Conservation (phyloP, 2,329 filamentous ascomycete species). For the Sclerotinia sclerotiorum region DNA sequence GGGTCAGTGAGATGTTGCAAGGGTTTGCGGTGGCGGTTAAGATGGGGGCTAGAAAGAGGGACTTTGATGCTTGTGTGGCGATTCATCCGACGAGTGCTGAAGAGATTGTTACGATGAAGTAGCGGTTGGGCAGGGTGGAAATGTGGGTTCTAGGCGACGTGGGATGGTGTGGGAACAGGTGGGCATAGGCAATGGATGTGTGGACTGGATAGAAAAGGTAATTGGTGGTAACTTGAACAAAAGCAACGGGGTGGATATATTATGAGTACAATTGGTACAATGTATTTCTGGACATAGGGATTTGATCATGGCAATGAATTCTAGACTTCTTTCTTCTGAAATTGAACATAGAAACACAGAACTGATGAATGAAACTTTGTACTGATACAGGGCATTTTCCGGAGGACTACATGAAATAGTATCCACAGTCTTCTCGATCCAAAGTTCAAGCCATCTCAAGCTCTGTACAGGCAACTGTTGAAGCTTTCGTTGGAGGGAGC, state of each 20-base stretch:
- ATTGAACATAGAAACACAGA: not conserved
- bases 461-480: not conserved
- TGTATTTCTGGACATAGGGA: not conserved
- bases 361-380: not conserved
- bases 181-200: no score
- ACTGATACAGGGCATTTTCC: not conserved
- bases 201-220: not conserved
- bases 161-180: not conserved
- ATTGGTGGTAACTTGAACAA: slow-evolving; percentile 1
- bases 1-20: slow-evolving; percentile 68
- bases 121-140: not conserved
- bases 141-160: not conserved
- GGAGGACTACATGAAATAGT: no score
- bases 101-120: slow-evolving; percentile 57
- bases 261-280: not conserved
- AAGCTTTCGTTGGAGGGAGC: not conserved
- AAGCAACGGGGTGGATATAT: not conserved
- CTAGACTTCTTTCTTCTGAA: not conserved
- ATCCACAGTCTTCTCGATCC: not conserved
- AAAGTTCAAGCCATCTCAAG: not conserved
- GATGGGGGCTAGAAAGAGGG: slow-evolving; percentile 77
- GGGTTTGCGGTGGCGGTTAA: slow-evolving; percentile 75
- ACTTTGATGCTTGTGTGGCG: slow-evolving; percentile 73
- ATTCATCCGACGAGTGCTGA: slow-evolving; percentile 78
- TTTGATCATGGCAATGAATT: not conserved